Conservation (phyloP, 73 alveolate species). For the Stentor roeselii region DNA sequence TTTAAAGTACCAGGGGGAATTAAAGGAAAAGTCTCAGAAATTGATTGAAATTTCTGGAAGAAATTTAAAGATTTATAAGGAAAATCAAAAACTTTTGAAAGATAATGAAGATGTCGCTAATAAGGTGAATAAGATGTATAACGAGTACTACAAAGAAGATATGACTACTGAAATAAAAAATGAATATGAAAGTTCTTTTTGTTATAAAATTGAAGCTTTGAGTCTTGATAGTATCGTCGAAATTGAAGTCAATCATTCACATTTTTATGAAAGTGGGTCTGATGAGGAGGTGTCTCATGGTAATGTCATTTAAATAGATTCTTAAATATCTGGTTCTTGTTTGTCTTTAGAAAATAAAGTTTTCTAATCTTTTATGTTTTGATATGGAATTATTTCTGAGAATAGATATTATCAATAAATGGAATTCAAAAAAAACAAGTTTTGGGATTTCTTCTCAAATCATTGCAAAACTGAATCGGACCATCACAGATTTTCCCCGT, state of each 20-base stretch:
- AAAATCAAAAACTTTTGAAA: neutral
- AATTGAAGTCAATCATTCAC: neutral
- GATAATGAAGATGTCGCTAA: neutral
- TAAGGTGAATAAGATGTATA: neutral
- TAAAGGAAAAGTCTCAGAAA: neutral
- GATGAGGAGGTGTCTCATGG: no score
- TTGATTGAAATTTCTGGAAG: neutral
- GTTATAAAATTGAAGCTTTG: neutral
- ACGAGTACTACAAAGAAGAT: neutral
- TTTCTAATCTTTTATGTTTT: no score
- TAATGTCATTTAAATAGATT: no score
- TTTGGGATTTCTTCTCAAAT: no score
- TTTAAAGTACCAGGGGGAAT: neutral
- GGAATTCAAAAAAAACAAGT: no score
- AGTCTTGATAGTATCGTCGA: neutral
- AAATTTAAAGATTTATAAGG: neutral
- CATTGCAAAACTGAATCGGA: no score
- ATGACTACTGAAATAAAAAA: neutral
- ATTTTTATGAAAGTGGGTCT: constrained; percentile 1
- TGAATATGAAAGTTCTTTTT: neutral
- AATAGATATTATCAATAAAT: no score
- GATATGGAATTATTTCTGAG: no score
- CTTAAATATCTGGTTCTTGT: no score
- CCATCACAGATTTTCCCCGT: neutral
- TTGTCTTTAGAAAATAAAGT: no score